A percentile compares a stretch with the other conserved stretches of the same genome.
Evolutionary conservation across 805 yeast genomes (phyloP).

Genomic region (Wickerhamomyces bisporus): DNA sequence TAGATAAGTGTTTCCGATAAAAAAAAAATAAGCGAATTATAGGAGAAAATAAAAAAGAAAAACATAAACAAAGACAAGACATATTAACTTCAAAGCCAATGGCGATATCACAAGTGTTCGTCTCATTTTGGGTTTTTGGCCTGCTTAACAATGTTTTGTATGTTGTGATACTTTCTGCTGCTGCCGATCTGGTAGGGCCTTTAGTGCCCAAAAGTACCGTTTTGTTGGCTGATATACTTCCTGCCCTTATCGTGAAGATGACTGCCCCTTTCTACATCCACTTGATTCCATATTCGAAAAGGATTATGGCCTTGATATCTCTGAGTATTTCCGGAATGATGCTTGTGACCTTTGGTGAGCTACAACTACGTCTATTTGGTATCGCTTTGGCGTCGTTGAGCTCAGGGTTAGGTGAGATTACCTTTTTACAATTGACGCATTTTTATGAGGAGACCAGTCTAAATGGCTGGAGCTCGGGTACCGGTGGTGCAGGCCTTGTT

Average conservation of each 20-base stretch:
- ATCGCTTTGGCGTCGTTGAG: conserved; percentile 75
- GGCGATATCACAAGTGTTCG: conserved; percentile 26
- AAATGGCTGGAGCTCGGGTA: conserved; percentile 89
- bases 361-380: conserved; percentile 51
- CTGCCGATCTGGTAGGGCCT: conserved; percentile 85
- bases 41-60: neutral
- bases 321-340: conserved; percentile 75
- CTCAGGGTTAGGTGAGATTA: conserved; percentile 87
- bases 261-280: conserved; percentile 79
- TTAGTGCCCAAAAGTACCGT: conserved; percentile 81
- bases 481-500: conserved; percentile 90
- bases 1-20: too few relatives aligned
- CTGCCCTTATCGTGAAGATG: conserved; percentile 68
- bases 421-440: conserved; percentile 85
- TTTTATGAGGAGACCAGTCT: conserved; percentile 57
- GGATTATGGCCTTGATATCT: conserved; percentile 51
- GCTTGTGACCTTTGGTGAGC: conserved; percentile 36
- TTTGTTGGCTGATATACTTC: conserved; percentile 79
- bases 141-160: conserved; percentile 82
- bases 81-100: neutral
- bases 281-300: conserved; percentile 45
- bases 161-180: conserved; percentile 88
- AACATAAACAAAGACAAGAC: neutral
- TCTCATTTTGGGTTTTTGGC: conserved; percentile 78
- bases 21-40: neutral